Evolutionary conservation across 495 filamentous ascomycete species (phyloP).

Genomic region (Terfezia boudieri): DNA sequence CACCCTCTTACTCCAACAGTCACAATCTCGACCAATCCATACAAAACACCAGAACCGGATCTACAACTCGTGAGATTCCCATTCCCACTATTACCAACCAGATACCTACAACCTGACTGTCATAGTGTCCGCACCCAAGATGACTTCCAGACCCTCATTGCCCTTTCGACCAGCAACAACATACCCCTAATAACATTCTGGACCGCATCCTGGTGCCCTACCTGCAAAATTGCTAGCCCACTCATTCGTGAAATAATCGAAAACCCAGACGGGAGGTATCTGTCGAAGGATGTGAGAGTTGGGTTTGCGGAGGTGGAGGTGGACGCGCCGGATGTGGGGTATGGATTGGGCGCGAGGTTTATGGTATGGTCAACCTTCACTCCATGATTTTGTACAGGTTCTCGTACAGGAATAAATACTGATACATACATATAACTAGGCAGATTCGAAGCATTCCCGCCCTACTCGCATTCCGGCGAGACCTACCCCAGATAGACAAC

Average conservation of each 20-base stretch:
- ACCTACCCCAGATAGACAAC: conserved; percentile 32
- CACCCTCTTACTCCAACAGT: too few relatives aligned
- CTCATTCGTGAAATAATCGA: conserved; percentile 31
- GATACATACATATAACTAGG: too few relatives aligned
- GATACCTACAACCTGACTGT: neutral
- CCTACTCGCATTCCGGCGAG: conserved; percentile 41
- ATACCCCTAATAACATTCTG: conserved; percentile 46
- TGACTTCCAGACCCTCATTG: conserved; percentile 37
- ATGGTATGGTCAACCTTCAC: too few relatives aligned
- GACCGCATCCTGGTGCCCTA: conserved; percentile 43
- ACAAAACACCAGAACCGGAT: neutral
- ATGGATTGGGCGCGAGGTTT: too few relatives aligned
- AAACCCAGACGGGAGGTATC: conserved; percentile 34
- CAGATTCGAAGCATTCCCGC: conserved; percentile 41
- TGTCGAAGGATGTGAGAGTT: conserved; percentile 24
- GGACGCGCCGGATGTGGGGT: conserved; percentile 32
- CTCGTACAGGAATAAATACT: too few relatives aligned
- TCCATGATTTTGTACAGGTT: too few relatives aligned
- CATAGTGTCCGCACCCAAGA: conserved; percentile 33
- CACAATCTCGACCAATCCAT: too few relatives aligned
- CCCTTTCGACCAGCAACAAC: conserved; percentile 33
- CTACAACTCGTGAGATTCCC: neutral
- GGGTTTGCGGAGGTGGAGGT: conserved; percentile 39
- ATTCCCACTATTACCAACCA: neutral
- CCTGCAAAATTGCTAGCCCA: conserved; percentile 33